These are phyloP conservation scores for Margaritispora aquatica DNA, from an alignment of 495 filamentous ascomycete genomes.

Conservation along the genomic window DNA sequence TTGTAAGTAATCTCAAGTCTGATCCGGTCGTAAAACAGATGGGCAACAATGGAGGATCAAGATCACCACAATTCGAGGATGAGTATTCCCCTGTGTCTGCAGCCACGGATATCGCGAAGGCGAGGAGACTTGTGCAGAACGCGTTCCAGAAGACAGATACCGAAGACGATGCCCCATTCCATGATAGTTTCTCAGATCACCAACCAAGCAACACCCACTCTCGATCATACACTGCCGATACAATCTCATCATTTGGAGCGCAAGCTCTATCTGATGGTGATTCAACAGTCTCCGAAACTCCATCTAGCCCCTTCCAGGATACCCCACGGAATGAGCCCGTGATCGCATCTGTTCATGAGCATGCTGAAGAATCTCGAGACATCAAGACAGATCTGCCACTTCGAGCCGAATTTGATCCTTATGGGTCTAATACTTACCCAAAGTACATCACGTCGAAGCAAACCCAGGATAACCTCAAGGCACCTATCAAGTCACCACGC, in stretches of 20 bases:
- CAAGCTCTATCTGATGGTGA: constrained; percentile 14
- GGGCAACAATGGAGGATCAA: not conserved
- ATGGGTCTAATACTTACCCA: constrained; percentile 8
- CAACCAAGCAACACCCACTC: constrained; percentile 1
- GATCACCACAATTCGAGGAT: not conserved
- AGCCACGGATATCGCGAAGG: not conserved
- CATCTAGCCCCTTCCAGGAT: constrained; percentile 4
- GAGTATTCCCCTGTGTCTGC: not conserved
- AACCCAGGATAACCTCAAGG: not conserved
- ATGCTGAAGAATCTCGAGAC: not conserved
- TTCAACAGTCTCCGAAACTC: constrained; percentile 2
- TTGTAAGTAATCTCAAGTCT: constrained; percentile 8
- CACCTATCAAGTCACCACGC: not conserved
- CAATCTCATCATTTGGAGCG: constrained; percentile 9
- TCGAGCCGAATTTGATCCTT: constrained; percentile 9
- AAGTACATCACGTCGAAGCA: constrained; percentile 4
- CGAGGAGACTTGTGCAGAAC: not conserved
- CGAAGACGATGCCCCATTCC: not conserved
- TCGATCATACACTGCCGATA: constrained; percentile 13
- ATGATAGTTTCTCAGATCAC: not conserved
- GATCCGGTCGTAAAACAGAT: constrained; percentile 13
- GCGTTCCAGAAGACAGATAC: not conserved
- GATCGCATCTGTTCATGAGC: constrained; percentile 1
- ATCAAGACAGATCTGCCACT: constrained; percentile 11
- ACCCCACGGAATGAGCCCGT: not conserved